These are phyloP conservation scores for Neurospora sp. DNA, from an alignment of 495 filamentous ascomycete genomes.

Conservation along the genomic window DNA sequence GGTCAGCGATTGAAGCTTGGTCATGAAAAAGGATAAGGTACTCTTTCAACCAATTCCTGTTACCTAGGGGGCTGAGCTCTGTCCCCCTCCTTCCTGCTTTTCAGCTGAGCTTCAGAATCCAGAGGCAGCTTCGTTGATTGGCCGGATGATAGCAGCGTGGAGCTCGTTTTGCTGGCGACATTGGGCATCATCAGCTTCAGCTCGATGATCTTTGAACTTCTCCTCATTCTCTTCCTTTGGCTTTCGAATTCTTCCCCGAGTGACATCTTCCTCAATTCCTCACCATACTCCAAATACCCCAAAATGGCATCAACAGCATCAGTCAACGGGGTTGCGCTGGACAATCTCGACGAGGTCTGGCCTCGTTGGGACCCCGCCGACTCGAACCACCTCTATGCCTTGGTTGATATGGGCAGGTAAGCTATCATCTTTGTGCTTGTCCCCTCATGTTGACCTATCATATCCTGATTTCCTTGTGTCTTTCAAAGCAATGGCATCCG, in stretches of 20 bases:
- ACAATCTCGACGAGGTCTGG: slow-evolving; percentile 40
- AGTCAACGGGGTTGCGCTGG: slow-evolving; percentile 37
- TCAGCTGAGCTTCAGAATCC: background rate
- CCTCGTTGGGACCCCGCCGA: slow-evolving; percentile 32
- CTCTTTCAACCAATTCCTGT: background rate
- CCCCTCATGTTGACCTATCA: background rate
- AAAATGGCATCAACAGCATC: slow-evolving; percentile 17
- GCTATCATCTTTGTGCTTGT: slow-evolving; percentile 2
- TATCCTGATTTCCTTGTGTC: background rate
- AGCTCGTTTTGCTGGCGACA: background rate
- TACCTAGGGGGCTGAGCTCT: background rate
- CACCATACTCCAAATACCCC: background rate
- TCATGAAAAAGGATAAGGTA: background rate
- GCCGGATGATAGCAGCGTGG: background rate
- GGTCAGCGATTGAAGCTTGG: background rate
- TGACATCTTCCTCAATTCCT: background rate
- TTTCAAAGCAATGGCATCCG: slow-evolving; percentile 78
- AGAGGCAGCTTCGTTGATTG: background rate
- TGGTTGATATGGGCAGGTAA: slow-evolving; percentile 73
- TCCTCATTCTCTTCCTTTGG: background rate
- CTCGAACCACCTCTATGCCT: slow-evolving; percentile 39
- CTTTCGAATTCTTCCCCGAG: background rate
- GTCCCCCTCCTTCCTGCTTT: background rate
- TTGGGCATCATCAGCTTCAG: background rate
- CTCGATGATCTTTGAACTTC: background rate